Conservation (phyloP, 2,329 filamentous ascomycete species). For the Ophiostoma tasmaniense region DNA sequence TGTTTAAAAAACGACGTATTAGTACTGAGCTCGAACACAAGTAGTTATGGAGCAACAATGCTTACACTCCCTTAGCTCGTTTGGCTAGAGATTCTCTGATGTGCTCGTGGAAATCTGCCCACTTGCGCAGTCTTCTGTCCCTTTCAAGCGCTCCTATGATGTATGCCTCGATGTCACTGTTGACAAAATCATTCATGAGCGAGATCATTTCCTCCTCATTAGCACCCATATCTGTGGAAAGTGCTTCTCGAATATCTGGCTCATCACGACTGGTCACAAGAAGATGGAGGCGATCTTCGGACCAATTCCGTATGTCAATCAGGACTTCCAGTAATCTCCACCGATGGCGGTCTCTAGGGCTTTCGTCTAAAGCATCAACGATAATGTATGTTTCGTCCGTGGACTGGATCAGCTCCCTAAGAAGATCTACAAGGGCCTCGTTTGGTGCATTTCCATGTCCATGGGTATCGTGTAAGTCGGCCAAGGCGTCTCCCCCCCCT, state of each 20-base stretch:
- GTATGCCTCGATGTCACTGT: neutral
- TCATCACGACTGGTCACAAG: constrained; percentile 29
- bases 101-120: neutral
- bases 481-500: constrained; percentile 18
- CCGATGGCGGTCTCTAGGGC: constrained; percentile 20
- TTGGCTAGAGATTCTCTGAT: neutral
- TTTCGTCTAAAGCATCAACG: constrained; percentile 32
- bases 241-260: constrained; percentile 25
- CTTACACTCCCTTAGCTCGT: neutral
- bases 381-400: constrained; percentile 30
- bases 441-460: neutral
- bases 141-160: neutral
- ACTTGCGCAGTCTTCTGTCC: neutral
- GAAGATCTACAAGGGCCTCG: constrained; percentile 19
- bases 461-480: constrained; percentile 19
- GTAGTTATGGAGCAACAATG: neutral
- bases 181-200: neutral
- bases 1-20: neutral
- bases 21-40: neutral
- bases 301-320: constrained; percentile 23
- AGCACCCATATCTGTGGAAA: constrained; percentile 20
- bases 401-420: constrained; percentile 22
- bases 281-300: constrained; percentile 24
- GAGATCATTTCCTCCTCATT: constrained; percentile 20
- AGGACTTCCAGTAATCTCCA: constrained; percentile 25